Base-by-base conservation (phyloP, 768 basidiomycete species). In the Podaxis sp. region DNA sequence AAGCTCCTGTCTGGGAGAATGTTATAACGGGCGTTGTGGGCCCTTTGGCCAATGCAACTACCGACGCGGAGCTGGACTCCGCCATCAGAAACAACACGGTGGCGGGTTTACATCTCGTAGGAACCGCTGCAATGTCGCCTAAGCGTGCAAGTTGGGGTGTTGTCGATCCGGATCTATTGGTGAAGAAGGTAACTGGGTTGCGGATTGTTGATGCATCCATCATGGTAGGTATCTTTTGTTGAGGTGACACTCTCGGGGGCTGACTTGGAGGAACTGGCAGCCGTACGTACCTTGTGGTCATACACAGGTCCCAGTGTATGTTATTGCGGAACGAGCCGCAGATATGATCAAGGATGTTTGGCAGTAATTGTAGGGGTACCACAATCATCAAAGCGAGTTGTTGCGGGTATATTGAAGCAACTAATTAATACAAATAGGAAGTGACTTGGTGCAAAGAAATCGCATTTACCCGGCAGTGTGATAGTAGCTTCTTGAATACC, bases 201-300 rank as follows among this genome's bases (percentile, higher is more conserved):
- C 69, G 79, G 2, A 68, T 80, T 22, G 76, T 80, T 15, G 77
- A 80, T 69, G 74, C 74, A 6, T 76, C 75, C 15, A 68, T 72
- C 61, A 63, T 75, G 61, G 77, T 75, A 58, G 58, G 75, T 66
- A 46, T 47, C 37, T 46, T 19, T 22, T 4, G 7, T 8, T 11
- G 22, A 19, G 19, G 17, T 9, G 46, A 57, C 9, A 33, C 47
- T 6, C n/a, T 17, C 43, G 17, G 19, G 3, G 9, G 43, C 43
- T 22, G 27, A 41, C 55, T 47, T 12, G 29, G n/a, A 6, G 17
- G n/a, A 29, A 38, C 12, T 9, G 43, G 33, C 25, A 66, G 66
- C 66, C 66, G 12, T 64, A 33, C 51, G 59, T 67, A 9, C 64
- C 66, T 12, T 57, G 54, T 40, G 66, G 64, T 4, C 64, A 67